A percentile compares a stretch with the other conserved stretches of the same genome.
Evolutionary conservation across 495 filamentous ascomycete genomes (phyloP).

Genomic region (Tetracladium setigerum): DNA sequence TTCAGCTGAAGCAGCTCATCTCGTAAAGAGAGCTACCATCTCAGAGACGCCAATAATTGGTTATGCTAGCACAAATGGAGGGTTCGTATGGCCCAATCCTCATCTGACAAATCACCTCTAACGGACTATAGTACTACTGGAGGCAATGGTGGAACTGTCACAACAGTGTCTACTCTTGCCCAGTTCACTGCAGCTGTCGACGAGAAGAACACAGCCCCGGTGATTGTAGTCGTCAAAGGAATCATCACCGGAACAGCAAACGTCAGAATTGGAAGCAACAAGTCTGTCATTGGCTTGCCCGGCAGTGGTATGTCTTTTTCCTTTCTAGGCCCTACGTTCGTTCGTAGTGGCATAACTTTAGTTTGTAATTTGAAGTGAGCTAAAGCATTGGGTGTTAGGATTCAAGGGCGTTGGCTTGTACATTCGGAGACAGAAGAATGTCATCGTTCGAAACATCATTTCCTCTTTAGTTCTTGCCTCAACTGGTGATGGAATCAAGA

Average conservation of each 20-base stretch:
- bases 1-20: too few relatives aligned
- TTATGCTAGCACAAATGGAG: too few relatives aligned
- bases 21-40: too few relatives aligned
- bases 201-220: slow-evolving; percentile 29
- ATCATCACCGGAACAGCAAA: slow-evolving; percentile 35
- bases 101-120: too few relatives aligned
- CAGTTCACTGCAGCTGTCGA: slow-evolving; percentile 40
- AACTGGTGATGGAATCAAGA: slow-evolving; percentile 36
- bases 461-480: slow-evolving; percentile 38
- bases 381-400: not conserved
- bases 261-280: slow-evolving; percentile 44
- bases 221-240: slow-evolving; percentile 42
- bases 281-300: slow-evolving; percentile 42
- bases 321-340: too few relatives aligned
- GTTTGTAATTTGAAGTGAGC: not conserved
- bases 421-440: slow-evolving; percentile 35
- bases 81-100: too few relatives aligned
- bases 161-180: slow-evolving; percentile 49
- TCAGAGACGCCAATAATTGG: too few relatives aligned
- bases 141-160: slow-evolving; percentile 47
- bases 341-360: too few relatives aligned
- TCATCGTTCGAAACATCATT: slow-evolving; percentile 43
- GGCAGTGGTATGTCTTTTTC: slow-evolving; percentile 19
- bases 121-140: slow-evolving; percentile 50
- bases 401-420: slow-evolving; percentile 17